phyloP scores from a whole-genome alignment of 495 filamentous ascomycete genomes.

The Penicillium egyptiacum region DNA sequence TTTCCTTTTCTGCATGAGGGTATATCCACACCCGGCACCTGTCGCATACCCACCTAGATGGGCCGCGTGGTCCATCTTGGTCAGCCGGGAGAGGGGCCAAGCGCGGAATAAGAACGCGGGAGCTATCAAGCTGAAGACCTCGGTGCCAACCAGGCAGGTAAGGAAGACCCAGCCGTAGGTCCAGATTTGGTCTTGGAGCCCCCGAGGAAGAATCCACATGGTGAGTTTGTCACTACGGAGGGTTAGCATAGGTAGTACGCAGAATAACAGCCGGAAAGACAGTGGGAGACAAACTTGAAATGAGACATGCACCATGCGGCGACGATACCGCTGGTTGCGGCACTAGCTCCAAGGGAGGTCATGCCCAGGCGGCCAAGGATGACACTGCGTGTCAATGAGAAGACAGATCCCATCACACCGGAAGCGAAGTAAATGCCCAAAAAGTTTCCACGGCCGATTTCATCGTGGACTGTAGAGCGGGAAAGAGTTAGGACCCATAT shows the following conservation, averaged over 20 bases:
- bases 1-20: slow-evolving; percentile 24
- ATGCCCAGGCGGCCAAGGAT: slow-evolving; percentile 49
- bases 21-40: slow-evolving; percentile 44
- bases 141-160: slow-evolving; percentile 38
- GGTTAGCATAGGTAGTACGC: slow-evolving; percentile 4
- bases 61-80: slow-evolving; percentile 63
- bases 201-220: slow-evolving; percentile 43
- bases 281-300: slow-evolving; percentile 36
- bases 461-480: slow-evolving; percentile 64
- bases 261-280: not conserved
- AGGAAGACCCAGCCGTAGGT: slow-evolving; percentile 41
- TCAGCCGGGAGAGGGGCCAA: slow-evolving; percentile 27
- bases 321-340: slow-evolving; percentile 65
- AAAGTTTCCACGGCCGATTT: slow-evolving; percentile 83
- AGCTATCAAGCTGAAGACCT: slow-evolving; percentile 37
- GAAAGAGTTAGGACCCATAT: not conserved
- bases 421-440: slow-evolving; percentile 71
- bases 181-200: slow-evolving; percentile 36
- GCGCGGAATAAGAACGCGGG: slow-evolving; percentile 25
- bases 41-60: slow-evolving; percentile 67
- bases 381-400: slow-evolving; percentile 60
- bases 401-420: slow-evolving; percentile 65
- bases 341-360: slow-evolving; percentile 70
- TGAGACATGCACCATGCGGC: slow-evolving; percentile 70
- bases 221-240: slow-evolving; percentile 41